Evolutionary conservation across 2,329 filamentous ascomycete genomes (phyloP).

Genomic region (Aspergillus latus): DNA sequence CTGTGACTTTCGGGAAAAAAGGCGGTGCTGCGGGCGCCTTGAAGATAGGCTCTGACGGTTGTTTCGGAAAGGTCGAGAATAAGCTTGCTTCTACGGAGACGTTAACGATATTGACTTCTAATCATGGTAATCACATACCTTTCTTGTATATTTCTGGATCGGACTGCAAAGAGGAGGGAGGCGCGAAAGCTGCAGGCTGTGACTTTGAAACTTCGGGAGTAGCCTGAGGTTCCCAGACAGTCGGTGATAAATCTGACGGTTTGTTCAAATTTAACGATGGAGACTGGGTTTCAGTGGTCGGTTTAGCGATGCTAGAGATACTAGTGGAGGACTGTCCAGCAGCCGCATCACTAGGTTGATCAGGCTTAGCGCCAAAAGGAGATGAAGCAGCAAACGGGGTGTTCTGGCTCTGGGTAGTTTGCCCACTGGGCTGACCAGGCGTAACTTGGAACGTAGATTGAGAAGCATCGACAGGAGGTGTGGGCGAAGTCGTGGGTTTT

Average conservation of each 20-base stretch:
- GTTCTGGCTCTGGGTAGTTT: conserved; percentile 2
- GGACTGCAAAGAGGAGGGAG: conserved; percentile 7
- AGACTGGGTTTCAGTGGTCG: not conserved
- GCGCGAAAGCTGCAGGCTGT: conserved; percentile 1
- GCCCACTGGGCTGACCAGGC: conserved; percentile 3
- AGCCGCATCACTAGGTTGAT: conserved; percentile 12
- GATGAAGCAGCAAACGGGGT: not conserved
- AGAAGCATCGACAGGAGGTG: conserved; percentile 8
- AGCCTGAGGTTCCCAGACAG: not conserved
- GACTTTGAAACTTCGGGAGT: not conserved
- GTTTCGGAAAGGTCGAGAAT: not conserved
- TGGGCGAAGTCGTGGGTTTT: conserved; percentile 8
- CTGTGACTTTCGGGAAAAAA: not conserved
- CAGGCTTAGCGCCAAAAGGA: not conserved
- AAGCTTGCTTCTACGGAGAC: conserved; percentile 3
- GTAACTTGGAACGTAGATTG: not conserved
- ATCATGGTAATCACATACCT: conserved; percentile 14
- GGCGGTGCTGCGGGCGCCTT: not conserved
- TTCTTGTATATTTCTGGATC: conserved; percentile 9
- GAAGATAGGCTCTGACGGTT: not conserved
- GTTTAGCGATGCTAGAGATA: conserved; percentile 16
- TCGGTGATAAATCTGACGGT: not conserved
- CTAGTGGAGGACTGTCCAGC: conserved; percentile 18
- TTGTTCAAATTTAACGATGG: conserved; percentile 16
- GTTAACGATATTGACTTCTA: not conserved